phyloP scores from a whole-genome alignment of 2,329 filamentous ascomycete genomes.

The Claviceps cyperi region DNA sequence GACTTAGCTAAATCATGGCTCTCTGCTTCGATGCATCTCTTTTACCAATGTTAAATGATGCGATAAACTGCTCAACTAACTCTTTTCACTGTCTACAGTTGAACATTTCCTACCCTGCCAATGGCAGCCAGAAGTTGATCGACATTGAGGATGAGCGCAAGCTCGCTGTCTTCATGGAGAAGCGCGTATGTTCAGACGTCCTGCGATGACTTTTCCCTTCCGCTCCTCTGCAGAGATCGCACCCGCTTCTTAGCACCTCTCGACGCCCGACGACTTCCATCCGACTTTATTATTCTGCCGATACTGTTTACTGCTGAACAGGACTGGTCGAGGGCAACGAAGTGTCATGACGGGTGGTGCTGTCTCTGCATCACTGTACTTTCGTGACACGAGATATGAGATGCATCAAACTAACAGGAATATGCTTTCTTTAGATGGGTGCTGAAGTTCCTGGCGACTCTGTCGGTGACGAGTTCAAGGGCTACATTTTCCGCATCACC shows the following conservation, averaged over 20 bases:
- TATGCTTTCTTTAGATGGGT: constrained; percentile 48
- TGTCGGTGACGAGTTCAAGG: constrained; percentile 98
- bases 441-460: constrained; percentile 85
- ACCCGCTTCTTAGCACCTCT: neutral
- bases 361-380: neutral
- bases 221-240: neutral
- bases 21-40: neutral
- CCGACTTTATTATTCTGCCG: no score
- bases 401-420: constrained; percentile 17
- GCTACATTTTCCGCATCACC: constrained; percentile 98
- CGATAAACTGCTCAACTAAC: constrained; percentile 16
- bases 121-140: constrained; percentile 98
- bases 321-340: no score
- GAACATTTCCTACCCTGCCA: constrained; percentile 81
- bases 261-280: neutral
- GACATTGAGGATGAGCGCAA: constrained; percentile 99
- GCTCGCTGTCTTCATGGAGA: constrained; percentile 97
- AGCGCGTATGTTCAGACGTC: constrained; percentile 53
- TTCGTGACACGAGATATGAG: neutral
- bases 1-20: neutral
- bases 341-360: neutral
- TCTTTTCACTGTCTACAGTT: constrained; percentile 25
- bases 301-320: neutral
- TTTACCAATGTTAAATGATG: neutral
- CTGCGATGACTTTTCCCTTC: neutral